Evolutionary conservation across 2,329 filamentous ascomycete genomes (phyloP), one percentile per base, ranked within the genome.

Genomic region (Remersonia thermophila): DNA sequence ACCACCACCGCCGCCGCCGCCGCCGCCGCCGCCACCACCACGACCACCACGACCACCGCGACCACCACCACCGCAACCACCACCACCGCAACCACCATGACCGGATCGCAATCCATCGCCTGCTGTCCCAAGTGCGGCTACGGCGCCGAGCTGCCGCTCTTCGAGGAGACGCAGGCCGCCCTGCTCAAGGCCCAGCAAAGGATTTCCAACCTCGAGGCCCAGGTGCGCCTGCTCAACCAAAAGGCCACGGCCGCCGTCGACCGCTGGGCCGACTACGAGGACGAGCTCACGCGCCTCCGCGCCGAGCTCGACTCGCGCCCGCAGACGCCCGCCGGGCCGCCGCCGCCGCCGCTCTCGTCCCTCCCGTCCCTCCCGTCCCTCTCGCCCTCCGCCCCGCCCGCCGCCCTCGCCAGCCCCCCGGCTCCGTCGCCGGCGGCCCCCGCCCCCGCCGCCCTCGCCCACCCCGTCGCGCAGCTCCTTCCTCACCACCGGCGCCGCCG

Each of bases 251-350:
- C 75, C 25, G 65, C 66, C 54, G 68, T 74, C 43, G 70, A 76
- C 56, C 71, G 69, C 53, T 77, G 71, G 70, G 80, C 82, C 51
- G 79, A 85, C 61, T 86, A 85, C 65, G 83, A 89, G 59, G 81
- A 85, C 57, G 80, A 86, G 55, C 68, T 86, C 28, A 65, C 73
- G 30, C 63, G 59, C 30, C 64, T 85, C 37, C 73, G 73, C 32
- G 33, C 41, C 29, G 44, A 48, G 36, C 38, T 56, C 37, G 31
- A 42, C 26, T 40, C 35, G 33, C 47, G 26, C 32, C 50, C 30
- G 27, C 35, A 34, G 12, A 41, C 40, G 9, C 30, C 20, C 20
- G 20, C 20, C 40, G 16, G 28, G 39, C 9, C 27, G 33, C 38
- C 30, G 33, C 26, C 23, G 17, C 35, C 35, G 32, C 39, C 27